These are phyloP conservation scores for Phytopythium mirpurense DNA, from an alignment of 352 stramenopile species.

Conservation along the genomic window DNA sequence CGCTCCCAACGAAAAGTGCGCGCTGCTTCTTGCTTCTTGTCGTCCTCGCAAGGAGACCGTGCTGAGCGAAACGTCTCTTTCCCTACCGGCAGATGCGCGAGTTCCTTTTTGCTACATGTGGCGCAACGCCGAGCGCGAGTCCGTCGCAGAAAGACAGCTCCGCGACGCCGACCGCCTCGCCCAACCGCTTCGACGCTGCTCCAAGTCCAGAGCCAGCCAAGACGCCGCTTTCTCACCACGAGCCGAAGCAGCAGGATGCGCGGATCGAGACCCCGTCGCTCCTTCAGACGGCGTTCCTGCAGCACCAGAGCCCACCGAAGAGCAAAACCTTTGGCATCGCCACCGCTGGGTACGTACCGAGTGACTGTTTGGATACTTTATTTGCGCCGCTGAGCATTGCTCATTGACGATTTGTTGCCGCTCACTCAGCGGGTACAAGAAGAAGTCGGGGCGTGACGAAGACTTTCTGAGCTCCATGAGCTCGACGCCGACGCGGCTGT, in stretches of 20 bases:
- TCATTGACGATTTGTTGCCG: too few relatives aligned
- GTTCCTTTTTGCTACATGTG: constrained; percentile 44
- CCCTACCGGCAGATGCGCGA: constrained; percentile 59
- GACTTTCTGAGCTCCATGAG: constrained; percentile 63
- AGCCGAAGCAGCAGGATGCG: constrained; percentile 4
- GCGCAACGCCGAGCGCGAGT: constrained; percentile 14
- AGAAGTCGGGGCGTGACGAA: constrained; percentile 30
- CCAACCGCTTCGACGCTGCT: constrained; percentile 12
- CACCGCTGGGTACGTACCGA: constrained; percentile 28
- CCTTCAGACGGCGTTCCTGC: constrained; percentile 58
- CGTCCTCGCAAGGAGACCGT: neutral
- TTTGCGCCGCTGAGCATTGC: too few relatives aligned
- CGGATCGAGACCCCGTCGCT: constrained; percentile 34
- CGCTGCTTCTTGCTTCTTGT: neutral
- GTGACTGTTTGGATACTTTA: constrained; percentile 3
- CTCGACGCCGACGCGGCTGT: constrained; percentile 46
- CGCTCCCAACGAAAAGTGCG: constrained; percentile 63
- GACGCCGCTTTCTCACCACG: constrained; percentile 1
- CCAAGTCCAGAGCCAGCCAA: constrained; percentile 13
- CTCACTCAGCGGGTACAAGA: constrained; percentile 53
- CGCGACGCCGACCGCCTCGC: constrained; percentile 12
- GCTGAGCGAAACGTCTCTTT: neutral
- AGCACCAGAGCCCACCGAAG: constrained; percentile 48
- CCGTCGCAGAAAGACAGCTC: constrained; percentile 19
- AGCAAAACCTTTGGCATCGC: constrained; percentile 48